Evolutionary conservation across 2,329 filamentous ascomycete genomes (phyloP), one percentile per base, ranked within the genome.

Genomic region (Penicillium sclerotigenum): DNA sequence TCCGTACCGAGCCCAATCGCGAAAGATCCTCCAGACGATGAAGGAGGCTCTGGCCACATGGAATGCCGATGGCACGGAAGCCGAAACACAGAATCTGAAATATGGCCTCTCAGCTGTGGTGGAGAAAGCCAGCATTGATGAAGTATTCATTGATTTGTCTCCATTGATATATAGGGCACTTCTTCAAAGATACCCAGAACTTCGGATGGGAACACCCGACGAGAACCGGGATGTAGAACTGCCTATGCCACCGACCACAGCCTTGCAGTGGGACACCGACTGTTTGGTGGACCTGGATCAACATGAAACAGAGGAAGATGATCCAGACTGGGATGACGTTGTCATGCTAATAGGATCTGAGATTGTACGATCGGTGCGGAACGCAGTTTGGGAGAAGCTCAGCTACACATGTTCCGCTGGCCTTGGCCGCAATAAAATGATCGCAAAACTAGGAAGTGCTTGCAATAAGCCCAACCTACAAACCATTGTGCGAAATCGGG

Each of bases 261-360:
- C 86, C 1, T 74, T 97, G 18, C 87, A 95, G 69, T 97, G 92
- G 92, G 79, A 87, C 59, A 83, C 87, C 0, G 70, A 96, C 75
- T 88, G 86, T n/a, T 77, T 96, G 53, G 80, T 95, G 16, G 90
- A 92, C 69, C 77, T 96, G 47, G 87, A 94, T 62, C 80, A 85
- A 37, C 79, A 80, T 24, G 84, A 91, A 58, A 83, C 83, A 11
- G 92, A 96, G 72, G 83, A 87, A 20, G 82, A 88, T 63, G 88
- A 95, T 67, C 90, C 91, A 1, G 94, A 99, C 74, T 99, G 94
- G 94, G 93, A 99, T 72, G 94, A 99, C 77, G 82, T 97, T 62
- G 89, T 85, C 16, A 89, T 96, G 70, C 80, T 90, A 29, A 85
- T 97, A 67, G 94, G 89, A 0, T 92, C 91, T 2, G 91, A 97